Conservation (phyloP, 768 basidiomycete species). For the Serendipita vermifera region DNA sequence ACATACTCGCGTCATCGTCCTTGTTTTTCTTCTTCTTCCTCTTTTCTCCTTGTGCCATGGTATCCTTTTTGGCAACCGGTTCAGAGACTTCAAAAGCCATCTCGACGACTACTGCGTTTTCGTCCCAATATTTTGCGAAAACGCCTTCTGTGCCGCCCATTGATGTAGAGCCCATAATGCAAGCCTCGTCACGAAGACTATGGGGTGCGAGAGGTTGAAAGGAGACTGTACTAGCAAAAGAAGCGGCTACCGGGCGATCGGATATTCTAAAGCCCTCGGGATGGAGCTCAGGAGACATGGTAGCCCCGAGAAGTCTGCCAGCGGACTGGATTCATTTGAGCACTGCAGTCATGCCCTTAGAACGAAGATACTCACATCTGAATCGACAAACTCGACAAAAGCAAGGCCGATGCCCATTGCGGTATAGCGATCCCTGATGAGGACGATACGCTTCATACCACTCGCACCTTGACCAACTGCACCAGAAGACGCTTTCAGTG, state of each 20-base stretch:
- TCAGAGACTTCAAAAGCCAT: constrained; percentile 70
- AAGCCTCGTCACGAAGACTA: constrained; percentile 63
- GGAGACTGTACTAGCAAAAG: constrained; percentile 84
- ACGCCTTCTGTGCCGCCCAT: constrained; percentile 60
- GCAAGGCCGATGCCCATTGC: constrained; percentile 86
- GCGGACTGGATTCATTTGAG: constrained; percentile 46
- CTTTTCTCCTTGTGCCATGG: constrained; percentile 28
- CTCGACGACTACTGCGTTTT: constrained; percentile 59
- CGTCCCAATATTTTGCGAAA: constrained; percentile 90
- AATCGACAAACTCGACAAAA: constrained; percentile 83
- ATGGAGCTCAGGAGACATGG: constrained; percentile 75
- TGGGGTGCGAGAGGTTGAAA: constrained; percentile 72
- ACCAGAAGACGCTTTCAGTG: constrained; percentile 75
- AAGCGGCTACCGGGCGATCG: constrained; percentile 75
- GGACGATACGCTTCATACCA: constrained; percentile 75
- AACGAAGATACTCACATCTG: constrained; percentile 43
- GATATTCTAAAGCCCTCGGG: constrained; percentile 92
- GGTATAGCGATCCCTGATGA: constrained; percentile 80
- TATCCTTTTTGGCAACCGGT: constrained; percentile 26
- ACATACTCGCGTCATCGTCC: constrained; percentile 20
- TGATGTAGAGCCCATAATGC: constrained; percentile 48
- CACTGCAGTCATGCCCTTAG: background rate
- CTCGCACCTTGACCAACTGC: constrained; percentile 61
- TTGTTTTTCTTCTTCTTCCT: constrained; percentile 15
- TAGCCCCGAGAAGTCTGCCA: constrained; percentile 64